phyloP scores from a whole-genome alignment of 495 filamentous ascomycete species.

The Talaromyces trachyspermus region DNA sequence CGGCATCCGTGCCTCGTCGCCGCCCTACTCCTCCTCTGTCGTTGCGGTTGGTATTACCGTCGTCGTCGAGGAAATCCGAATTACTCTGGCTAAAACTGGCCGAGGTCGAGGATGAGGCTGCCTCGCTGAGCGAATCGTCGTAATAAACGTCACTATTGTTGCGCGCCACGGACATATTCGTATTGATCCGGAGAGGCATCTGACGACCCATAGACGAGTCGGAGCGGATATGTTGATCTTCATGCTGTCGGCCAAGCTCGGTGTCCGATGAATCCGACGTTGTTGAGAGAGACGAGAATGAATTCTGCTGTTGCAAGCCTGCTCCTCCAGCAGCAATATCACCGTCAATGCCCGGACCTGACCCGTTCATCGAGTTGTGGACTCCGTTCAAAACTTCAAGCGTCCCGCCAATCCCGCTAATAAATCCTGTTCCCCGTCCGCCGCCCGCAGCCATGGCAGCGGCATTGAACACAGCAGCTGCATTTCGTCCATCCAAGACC shows the following conservation, averaged over 20 bases:
- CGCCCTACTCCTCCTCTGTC: constrained; percentile 8
- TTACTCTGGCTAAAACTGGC: constrained; percentile 35
- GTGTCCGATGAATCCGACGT: constrained; percentile 41
- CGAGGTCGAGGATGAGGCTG: constrained; percentile 26
- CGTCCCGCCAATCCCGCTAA: constrained; percentile 35
- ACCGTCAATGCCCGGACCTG: no score
- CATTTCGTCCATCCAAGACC: constrained; percentile 84
- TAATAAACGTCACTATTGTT: constrained; percentile 28
- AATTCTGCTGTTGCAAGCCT: constrained; percentile 18
- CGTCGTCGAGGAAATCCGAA: constrained; percentile 25
- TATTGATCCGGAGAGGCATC: constrained; percentile 40
- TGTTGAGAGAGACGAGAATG: constrained; percentile 13
- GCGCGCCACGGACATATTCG: constrained; percentile 27
- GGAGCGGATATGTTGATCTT: constrained; percentile 14
- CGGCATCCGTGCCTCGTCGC: constrained; percentile 26
- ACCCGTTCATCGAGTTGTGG: constrained; percentile 9
- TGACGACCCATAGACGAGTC: constrained; percentile 26
- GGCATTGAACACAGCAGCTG: constrained; percentile 95
- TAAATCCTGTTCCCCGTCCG: constrained; percentile 59
- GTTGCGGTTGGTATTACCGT: neutral
- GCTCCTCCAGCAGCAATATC: no score
- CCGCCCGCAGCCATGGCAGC: constrained; percentile 97
- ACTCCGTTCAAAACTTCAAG: constrained; percentile 37
- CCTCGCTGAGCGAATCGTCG: constrained; percentile 36
- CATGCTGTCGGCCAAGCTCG: constrained; percentile 31